Percentiles rank a stretch among this genome's conserved stretches.
These are phyloP conservation scores for Patellifolia procumbens DNA, from an alignment of 179 eudicot species.

Conservation along the genomic window DNA sequence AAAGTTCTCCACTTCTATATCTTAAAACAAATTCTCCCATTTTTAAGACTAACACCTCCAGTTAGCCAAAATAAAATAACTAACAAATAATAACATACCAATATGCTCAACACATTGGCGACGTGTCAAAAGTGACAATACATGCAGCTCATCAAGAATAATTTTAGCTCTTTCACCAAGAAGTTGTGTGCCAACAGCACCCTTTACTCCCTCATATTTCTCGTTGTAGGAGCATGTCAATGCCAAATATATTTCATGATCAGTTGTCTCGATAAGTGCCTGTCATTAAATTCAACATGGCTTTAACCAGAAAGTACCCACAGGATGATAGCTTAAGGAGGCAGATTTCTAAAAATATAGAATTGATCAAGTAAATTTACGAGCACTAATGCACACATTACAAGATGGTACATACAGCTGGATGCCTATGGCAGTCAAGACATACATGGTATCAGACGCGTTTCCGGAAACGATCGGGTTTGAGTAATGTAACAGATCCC, in stretches of 20 bases:
- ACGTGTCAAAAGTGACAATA: conserved; percentile 66
- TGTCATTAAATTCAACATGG: conserved; percentile 32
- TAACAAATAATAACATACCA: conserved; percentile 45
- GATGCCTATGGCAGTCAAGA: background rate
- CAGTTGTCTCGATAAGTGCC: conserved; percentile 83
- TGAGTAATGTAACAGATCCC: too few relatives aligned
- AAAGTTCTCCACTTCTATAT: background rate
- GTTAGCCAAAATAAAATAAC: background rate
- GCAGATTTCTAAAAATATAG: background rate
- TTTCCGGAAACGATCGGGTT: too few relatives aligned
- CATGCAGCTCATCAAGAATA: conserved; percentile 79
- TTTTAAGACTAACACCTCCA: conserved; percentile 2
- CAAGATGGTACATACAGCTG: conserved; percentile 7
- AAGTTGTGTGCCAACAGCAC: conserved; percentile 92
- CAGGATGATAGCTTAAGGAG: background rate
- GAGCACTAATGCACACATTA: background rate
- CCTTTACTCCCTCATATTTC: conserved; percentile 63
- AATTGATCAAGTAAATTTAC: background rate
- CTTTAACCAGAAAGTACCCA: background rate
- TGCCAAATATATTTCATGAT: conserved; percentile 82
- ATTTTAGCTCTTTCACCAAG: conserved; percentile 89
- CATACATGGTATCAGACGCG: too few relatives aligned
- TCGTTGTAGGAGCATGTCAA: conserved; percentile 75
- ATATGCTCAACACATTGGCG: conserved; percentile 79
- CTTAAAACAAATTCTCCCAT: background rate